Conservation (phyloP, 2,329 filamentous ascomycete species). For the Fusarium tuaranense region DNA sequence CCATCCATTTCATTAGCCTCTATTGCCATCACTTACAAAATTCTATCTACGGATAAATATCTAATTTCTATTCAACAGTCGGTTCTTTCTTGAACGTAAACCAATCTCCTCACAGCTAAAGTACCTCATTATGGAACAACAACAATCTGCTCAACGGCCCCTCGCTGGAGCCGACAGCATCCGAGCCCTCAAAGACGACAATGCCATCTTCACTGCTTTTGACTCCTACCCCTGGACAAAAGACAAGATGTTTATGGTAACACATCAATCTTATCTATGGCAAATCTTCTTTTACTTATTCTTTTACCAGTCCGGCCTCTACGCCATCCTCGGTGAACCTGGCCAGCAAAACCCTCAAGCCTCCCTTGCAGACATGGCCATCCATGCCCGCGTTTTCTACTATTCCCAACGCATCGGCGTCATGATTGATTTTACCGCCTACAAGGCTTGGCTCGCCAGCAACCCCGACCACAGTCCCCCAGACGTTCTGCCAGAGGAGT, state of each 20-base stretch:
- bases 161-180: conserved; percentile 52
- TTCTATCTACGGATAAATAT: conserved; percentile 1
- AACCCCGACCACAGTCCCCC: conserved; percentile 50
- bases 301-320: conserved; percentile 64
- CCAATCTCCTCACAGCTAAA: not conserved
- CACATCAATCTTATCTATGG: not conserved
- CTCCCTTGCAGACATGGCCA: conserved; percentile 68
- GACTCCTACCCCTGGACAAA: conserved; percentile 75
- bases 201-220: conserved; percentile 68
- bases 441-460: conserved; percentile 71
- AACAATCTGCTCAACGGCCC: conserved; percentile 30
- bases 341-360: conserved; percentile 55
- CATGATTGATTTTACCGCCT: conserved; percentile 73
- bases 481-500: conserved; percentile 52
- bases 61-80: conserved; percentile 4
- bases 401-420: conserved; percentile 64
- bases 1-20: conserved; percentile 3
- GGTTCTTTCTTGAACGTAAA: not conserved
- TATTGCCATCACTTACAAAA: not conserved
- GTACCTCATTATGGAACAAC: conserved; percentile 23
- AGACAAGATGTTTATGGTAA: conserved; percentile 76
- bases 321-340: conserved; percentile 72
- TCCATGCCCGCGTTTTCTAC: conserved; percentile 77
- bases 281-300: not conserved
- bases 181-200: conserved; percentile 53